phyloP scores from a whole-genome alignment of 2,329 filamentous ascomycete species.

The Coleophoma eucalyptorum region DNA sequence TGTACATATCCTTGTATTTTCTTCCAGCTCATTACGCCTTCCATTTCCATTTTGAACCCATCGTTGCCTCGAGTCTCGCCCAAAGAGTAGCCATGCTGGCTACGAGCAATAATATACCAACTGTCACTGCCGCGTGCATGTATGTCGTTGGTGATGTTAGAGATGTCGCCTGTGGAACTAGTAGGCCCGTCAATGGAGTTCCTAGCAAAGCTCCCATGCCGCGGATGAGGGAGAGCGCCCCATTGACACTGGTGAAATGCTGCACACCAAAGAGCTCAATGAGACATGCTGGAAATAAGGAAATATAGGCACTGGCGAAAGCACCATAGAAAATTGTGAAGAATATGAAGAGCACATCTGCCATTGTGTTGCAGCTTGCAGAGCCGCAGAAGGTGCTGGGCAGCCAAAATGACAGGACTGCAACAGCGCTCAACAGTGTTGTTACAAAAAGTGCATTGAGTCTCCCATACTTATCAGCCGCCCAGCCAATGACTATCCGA shows the following conservation, averaged over 20 bases:
- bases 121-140: neutral
- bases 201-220: constrained; percentile 18
- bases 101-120: neutral
- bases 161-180: neutral
- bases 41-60: neutral
- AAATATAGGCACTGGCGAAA: constrained; percentile 34
- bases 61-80: neutral
- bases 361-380: neutral
- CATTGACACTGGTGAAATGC: constrained; percentile 15
- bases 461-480: constrained; percentile 33
- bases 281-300: constrained; percentile 30
- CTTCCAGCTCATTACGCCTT: too few relatives aligned
- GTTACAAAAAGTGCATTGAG: constrained; percentile 33
- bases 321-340: constrained; percentile 31
- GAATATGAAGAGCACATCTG: constrained; percentile 23
- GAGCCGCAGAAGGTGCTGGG: constrained; percentile 7
- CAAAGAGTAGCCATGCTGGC: neutral
- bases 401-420: constrained; percentile 26
- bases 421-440: constrained; percentile 24
- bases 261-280: constrained; percentile 19
- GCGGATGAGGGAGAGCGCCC: constrained; percentile 20
- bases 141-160: neutral
- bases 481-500: constrained; percentile 32
- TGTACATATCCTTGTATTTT: too few relatives aligned
- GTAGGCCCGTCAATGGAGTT: constrained; percentile 1